Evolutionary conservation across 495 filamentous ascomycete species (phyloP), one percentile per base, ranked within the genome.

Genomic region (Daldinia childiae): DNA sequence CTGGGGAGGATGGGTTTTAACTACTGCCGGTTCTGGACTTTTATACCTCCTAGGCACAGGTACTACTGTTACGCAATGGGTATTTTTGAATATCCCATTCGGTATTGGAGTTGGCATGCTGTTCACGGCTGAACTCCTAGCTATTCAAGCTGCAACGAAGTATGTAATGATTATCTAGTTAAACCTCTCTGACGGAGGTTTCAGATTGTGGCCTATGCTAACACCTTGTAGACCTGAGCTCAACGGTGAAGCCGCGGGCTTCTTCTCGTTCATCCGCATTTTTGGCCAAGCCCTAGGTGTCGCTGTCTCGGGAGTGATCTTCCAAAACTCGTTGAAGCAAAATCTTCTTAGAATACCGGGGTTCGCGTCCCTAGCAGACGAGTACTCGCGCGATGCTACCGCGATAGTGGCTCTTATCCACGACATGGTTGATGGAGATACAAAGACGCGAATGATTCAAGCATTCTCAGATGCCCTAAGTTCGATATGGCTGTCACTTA

Each of bases 401-500:
- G 83, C 83, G 2, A 74, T 92, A 43, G 87, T 91, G 3, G 81
- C 83, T 58, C 74, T 90, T 11, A 88, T 92, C 66, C 84, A 88
- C 71, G 71, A 60, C 0, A 89, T 90, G 87, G 73, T 79, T 1
- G 76, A 81, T 30, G 80, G 78, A 0, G 58, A 54, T 0, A 69
- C 72, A 3, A 87, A 84, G 75, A 66, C 66, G 0, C 60, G 85
- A 32, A 64, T 92, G 29, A 80, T 87, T 29, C 71, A 79, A 26
- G 85, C 85, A 2, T 90, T 88, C 76, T 82, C 83, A 0, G 87
- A 89, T 69, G 82, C 83, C 58, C 55, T 92, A 67, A 81, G 84
- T 60, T 80, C 83, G 3, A 84, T 91, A 9, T 91, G 88, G 88
- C 74, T 83, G 1, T 83, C 87, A 65, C 86, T 88, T 60, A 60